Percentiles rank a stretch among this genome's conserved stretches.
Evolutionary conservation across 345 rosid genomes (phyloP).

Genomic region (Raphanus raphanistrum): DNA sequence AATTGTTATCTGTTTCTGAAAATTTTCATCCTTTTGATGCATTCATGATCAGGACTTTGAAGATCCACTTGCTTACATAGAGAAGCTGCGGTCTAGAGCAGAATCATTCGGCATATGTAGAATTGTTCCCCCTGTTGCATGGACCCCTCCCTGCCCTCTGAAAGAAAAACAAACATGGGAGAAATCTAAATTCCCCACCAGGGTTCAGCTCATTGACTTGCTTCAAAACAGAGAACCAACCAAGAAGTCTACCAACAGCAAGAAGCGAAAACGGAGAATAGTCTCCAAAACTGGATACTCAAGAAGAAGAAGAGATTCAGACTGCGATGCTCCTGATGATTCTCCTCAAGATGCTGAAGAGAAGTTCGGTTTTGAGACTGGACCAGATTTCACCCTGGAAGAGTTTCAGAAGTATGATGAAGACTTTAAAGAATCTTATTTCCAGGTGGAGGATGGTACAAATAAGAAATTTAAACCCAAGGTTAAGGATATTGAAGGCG

Average conservation of each 20-base stretch:
- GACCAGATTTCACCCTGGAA: constrained; percentile 78
- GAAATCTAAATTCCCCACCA: constrained; percentile 72
- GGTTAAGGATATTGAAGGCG: constrained; percentile 85
- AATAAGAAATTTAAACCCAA: constrained; percentile 58
- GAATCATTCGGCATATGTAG: constrained; percentile 90
- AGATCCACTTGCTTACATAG: constrained; percentile 83
- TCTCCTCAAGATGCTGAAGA: constrained; percentile 44
- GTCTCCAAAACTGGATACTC: constrained; percentile 53
- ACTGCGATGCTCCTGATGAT: constrained; percentile 40
- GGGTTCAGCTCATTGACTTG: constrained; percentile 84
- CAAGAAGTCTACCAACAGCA: constrained; percentile 58
- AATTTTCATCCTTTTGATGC: constrained; percentile 9
- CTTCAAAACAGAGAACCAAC: constrained; percentile 91
- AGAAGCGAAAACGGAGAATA: constrained; percentile 71
- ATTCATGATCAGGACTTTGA: constrained; percentile 68
- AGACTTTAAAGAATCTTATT: constrained; percentile 65
- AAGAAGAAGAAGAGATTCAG: constrained; percentile 50
- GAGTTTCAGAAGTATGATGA: constrained; percentile 73
- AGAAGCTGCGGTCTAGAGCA: constrained; percentile 74
- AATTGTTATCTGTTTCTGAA: neutral
- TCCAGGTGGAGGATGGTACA: constrained; percentile 49
- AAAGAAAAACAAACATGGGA: constrained; percentile 70
- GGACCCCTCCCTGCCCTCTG: constrained; percentile 85
- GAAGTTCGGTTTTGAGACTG: constrained; percentile 84
- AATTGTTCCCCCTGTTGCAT: constrained; percentile 84